phyloP scores from a whole-genome alignment of 2,329 filamentous ascomycete species.

The Incumbomyces delicatus region DNA sequence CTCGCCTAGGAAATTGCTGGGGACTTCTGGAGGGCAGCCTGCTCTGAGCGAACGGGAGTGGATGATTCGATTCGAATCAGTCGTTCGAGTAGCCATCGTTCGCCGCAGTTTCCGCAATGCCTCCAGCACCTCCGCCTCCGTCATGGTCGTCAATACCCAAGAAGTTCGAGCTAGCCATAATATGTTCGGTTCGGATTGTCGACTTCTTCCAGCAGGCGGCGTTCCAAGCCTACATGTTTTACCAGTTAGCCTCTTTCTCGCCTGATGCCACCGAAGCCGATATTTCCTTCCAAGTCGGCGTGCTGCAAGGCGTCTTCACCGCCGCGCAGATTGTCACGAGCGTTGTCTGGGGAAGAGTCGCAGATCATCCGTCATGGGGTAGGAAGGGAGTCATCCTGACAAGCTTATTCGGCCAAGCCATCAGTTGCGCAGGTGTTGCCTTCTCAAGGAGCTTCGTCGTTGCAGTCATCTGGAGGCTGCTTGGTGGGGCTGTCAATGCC shows the following conservation, averaged over 20 bases:
- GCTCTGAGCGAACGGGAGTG: too few relatives aligned
- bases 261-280: constrained; percentile 39
- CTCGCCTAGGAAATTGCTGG: too few relatives aligned
- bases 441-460: constrained; percentile 54
- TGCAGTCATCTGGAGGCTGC: constrained; percentile 56
- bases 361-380: constrained; percentile 36
- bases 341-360: constrained; percentile 62
- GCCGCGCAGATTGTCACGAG: constrained; percentile 65
- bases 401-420: constrained; percentile 58
- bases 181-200: constrained; percentile 63
- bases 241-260: constrained; percentile 64
- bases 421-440: constrained; percentile 58
- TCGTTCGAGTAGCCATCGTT: too few relatives aligned
- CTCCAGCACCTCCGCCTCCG: constrained; percentile 27
- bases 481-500: constrained; percentile 60
- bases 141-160: constrained; percentile 58
- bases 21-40: too few relatives aligned
- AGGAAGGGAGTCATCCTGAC: constrained; percentile 70
- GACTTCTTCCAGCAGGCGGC: constrained; percentile 69
- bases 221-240: constrained; percentile 64
- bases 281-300: constrained; percentile 60
- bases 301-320: constrained; percentile 63
- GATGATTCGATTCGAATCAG: too few relatives aligned
- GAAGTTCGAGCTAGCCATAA: constrained; percentile 60
- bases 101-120: too few relatives aligned